These are phyloP conservation scores for Melastoma candidum DNA, from an alignment of 441 rosid species.

Conservation along the genomic window DNA sequence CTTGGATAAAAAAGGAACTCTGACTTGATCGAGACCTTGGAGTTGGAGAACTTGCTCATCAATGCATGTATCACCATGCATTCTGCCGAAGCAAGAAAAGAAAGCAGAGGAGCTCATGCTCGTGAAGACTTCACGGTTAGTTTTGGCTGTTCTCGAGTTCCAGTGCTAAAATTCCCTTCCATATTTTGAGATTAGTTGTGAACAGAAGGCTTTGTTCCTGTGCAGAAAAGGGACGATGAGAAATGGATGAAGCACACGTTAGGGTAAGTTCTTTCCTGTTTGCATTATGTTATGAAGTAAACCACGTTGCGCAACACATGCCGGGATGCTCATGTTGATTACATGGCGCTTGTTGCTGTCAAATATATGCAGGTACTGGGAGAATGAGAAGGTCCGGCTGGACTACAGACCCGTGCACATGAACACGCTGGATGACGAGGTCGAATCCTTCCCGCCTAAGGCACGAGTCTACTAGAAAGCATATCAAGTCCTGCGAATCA, in stretches of 20 bases:
- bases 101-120: conserved; percentile 99
- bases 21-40: conserved; percentile 88
- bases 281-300: too few species aligned
- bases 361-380: conserved; percentile 57
- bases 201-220: conserved; percentile 12
- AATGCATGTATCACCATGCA: conserved; percentile 96
- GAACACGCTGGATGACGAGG: conserved; percentile 87
- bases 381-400: conserved; percentile 73
- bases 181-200: neutral
- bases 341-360: too few species aligned
- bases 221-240: conserved; percentile 93
- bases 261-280: conserved; percentile 41
- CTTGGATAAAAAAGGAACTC: conserved; percentile 55
- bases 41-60: conserved; percentile 90
- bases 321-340: too few species aligned
- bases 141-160: conserved; percentile 1
- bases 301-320: too few species aligned
- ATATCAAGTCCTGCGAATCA: conserved; percentile 8
- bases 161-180: neutral
- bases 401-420: conserved; percentile 95
- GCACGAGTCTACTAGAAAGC: conserved; percentile 71
- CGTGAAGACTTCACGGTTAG: conserved; percentile 96
- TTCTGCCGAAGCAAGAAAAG: conserved; percentile 97
- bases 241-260: conserved; percentile 97
- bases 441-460: conserved; percentile 89